Evolutionary conservation across 805 yeast genomes (phyloP), one percentile per base, ranked within the genome.

Genomic region (Metschnikowia peoriensis): DNA sequence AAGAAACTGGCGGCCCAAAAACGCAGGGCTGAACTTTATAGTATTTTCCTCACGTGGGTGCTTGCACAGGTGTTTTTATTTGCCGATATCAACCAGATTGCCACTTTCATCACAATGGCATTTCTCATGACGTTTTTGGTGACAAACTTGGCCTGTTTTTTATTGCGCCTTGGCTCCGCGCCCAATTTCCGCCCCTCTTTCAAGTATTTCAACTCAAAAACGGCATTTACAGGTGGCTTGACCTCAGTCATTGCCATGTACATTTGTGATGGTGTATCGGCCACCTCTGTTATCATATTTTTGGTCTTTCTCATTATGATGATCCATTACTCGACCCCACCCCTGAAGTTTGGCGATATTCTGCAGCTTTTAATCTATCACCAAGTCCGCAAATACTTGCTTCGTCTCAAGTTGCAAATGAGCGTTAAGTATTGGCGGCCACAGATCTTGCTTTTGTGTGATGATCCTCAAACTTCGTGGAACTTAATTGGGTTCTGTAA

Each of bases 401-500:
- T 94, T 54, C 76, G 96, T 49, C 75, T 93, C 41, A 81, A 90
- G 53, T 90, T 90, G 61, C 97, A 94, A 63, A 70, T 75, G 73
- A 96, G 93, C 66, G 97, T 94, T 48, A 94, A 94, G 70, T 94
- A 92, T 66, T 94, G 99, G 99, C 78, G 99, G 61, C 99, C 99
- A 0, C 99, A 94, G 67, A 86, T 94, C 39, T 73, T 94, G 53
- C 70, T 94, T 32, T 72, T 94, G 35, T 93, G 92, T 40, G 98
- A 94, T 63, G 88, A 90, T 61, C 98, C 99, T 0, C 75, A 97
- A 56, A 85, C 96, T 0, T 81, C 92, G 32, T 93, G 97, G 97
- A 89, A 87, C 60, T 73, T 94, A 57, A 92, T 94, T 53, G 85
- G 87, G 12, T 94, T 94, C 63, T 94, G 99, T 71, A 94, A 94